These are phyloP conservation scores for Vaccinium vitisidaea DNA, from an alignment of 148 eudicot genomes.

Conservation along the genomic window DNA sequence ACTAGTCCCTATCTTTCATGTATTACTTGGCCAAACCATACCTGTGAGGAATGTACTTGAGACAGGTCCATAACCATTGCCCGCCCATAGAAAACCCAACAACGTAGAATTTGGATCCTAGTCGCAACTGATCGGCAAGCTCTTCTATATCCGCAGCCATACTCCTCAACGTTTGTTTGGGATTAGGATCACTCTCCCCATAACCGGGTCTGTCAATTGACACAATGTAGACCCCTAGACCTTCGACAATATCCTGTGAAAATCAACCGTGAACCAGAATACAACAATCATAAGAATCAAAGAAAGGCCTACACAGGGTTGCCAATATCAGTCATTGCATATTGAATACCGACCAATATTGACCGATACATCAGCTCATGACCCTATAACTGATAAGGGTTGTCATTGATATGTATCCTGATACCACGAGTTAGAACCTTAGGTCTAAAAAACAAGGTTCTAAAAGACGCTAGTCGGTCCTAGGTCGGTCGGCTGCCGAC, in stretches of 20 bases:
- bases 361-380: neutral
- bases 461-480: no score
- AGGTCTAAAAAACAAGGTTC: neutral
- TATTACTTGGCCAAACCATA: constrained; percentile 16
- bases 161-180: constrained; percentile 50
- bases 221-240: constrained; percentile 53
- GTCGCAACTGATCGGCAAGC: constrained; percentile 69
- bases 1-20: neutral
- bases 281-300: neutral
- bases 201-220: constrained; percentile 76
- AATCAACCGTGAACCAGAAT: neutral
- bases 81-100: constrained; percentile 81
- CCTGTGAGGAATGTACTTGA: constrained; percentile 86
- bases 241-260: constrained; percentile 39
- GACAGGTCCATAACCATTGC: constrained; percentile 52
- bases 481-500: no score
- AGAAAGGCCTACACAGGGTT: neutral
- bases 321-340: neutral
- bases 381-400: neutral
- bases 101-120: constrained; percentile 65
- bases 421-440: neutral
- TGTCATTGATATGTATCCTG: neutral
- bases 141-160: constrained; percentile 65
- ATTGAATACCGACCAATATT: neutral
- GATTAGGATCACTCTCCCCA: constrained; percentile 83